These are phyloP conservation scores for Coemansia sp. DNA, from an alignment of 192 early-diverging fungal genomes.

Conservation along the genomic window DNA sequence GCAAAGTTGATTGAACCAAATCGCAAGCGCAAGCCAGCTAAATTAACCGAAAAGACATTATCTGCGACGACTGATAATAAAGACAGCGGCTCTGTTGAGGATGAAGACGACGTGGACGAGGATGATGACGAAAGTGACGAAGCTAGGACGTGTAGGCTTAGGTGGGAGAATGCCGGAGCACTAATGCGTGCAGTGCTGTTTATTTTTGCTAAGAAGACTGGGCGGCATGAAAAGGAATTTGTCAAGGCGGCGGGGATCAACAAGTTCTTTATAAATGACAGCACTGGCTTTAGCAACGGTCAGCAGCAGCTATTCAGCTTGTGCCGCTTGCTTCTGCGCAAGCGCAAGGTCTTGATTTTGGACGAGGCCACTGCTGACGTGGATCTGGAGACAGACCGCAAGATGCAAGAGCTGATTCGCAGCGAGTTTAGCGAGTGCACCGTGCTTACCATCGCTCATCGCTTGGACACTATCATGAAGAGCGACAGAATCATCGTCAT, in stretches of 20 bases:
- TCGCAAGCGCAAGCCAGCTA: neutral
- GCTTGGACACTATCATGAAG: conserved; percentile 64
- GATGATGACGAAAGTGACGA: neutral
- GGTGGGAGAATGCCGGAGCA: neutral
- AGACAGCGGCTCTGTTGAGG: neutral
- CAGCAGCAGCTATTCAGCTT: conserved; percentile 67
- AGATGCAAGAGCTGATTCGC: conserved; percentile 38
- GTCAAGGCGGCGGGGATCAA: neutral
- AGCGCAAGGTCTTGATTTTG: conserved; percentile 60
- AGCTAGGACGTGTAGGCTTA: neutral
- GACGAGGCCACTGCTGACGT: conserved; percentile 72
- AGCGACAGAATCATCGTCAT: conserved; percentile 66
- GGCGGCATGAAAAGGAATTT: neutral
- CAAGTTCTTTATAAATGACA: conserved; percentile 9
- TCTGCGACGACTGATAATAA: neutral
- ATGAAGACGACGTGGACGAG: conserved; percentile 25
- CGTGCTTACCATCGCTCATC: conserved; percentile 70
- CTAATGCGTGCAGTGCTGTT: neutral
- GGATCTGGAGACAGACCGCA: conserved; percentile 31
- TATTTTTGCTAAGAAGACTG: neutral
- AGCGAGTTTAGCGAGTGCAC: conserved; percentile 51
- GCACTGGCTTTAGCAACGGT: conserved; percentile 45
- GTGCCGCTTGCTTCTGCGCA: conserved; percentile 59
- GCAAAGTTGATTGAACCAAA: neutral
- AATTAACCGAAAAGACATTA: neutral